phyloP scores from a whole-genome alignment of 805 yeast genomes.

The Zygosaccharomyces siamensis region DNA sequence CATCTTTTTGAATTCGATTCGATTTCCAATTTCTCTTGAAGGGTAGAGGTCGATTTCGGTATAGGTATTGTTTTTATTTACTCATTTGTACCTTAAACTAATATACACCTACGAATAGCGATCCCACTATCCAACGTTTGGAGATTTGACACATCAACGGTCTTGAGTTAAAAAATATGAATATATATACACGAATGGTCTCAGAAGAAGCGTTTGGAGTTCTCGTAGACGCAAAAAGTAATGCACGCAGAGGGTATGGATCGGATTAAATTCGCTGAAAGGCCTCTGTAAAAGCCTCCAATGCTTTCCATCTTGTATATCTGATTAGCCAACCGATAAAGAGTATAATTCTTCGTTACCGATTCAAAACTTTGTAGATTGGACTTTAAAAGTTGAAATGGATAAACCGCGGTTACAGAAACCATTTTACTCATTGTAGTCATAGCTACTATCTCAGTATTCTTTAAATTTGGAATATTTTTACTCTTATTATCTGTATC shows the following conservation, averaged over 20 bases:
- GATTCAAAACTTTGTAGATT: slow-evolving; percentile 57
- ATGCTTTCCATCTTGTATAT: slow-evolving; percentile 52
- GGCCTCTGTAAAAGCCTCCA: slow-evolving; percentile 76
- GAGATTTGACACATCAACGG: background rate
- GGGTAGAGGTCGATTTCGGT: slow-evolving; percentile 8
- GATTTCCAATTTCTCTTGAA: slow-evolving; percentile 1
- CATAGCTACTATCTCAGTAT: slow-evolving; percentile 56
- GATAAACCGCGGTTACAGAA: slow-evolving; percentile 68
- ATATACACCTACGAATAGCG: slow-evolving; percentile 7
- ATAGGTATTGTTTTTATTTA: slow-evolving; percentile 18
- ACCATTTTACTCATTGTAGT: slow-evolving; percentile 66
- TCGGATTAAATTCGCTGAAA: slow-evolving; percentile 68
- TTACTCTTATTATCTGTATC: slow-evolving; percentile 7
- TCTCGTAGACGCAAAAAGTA: slow-evolving; percentile 82
- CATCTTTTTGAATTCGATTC: background rate
- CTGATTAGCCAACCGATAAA: slow-evolving; percentile 34
- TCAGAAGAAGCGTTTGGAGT: slow-evolving; percentile 36
- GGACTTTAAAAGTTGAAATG: slow-evolving; percentile 75
- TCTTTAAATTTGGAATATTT: slow-evolving; percentile 34
- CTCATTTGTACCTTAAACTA: slow-evolving; percentile 19
- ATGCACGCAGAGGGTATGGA: slow-evolving; percentile 92
- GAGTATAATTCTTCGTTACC: slow-evolving; percentile 18
- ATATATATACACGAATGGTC: background rate
- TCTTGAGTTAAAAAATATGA: background rate
- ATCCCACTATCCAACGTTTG: background rate